Evolutionary conservation across 2,329 filamentous ascomycete species (phyloP).

Genomic region (Trichoderma afroharzianum): DNA sequence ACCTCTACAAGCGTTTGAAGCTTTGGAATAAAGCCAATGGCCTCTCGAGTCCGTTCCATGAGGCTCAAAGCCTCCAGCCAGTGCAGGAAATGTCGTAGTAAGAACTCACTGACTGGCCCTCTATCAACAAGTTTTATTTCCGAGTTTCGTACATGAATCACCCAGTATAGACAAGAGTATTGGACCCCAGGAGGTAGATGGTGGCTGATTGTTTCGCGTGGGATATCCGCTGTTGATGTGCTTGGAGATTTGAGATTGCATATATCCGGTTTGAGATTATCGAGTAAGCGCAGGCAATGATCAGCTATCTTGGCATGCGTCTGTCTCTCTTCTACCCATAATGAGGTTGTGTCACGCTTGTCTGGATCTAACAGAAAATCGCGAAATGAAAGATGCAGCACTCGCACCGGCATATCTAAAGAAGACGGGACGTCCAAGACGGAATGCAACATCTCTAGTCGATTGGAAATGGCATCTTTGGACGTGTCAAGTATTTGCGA

Average conservation of each 20-base stretch:
- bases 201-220: background rate
- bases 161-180: constrained; percentile 1
- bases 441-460: background rate
- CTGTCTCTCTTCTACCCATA: background rate
- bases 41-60: background rate
- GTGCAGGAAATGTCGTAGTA: background rate
- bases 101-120: background rate
- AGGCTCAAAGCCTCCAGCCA: background rate
- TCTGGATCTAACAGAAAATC: background rate
- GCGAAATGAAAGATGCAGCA: background rate
- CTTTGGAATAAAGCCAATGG: background rate
- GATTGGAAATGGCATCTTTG: background rate
- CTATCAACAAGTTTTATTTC: background rate
- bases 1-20: background rate
- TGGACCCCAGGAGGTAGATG: background rate
- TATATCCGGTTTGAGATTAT: background rate
- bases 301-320: background rate
- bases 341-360: background rate
- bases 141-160: background rate
- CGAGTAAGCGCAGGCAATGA: background rate
- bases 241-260: background rate
- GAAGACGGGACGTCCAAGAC: background rate
- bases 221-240: background rate
- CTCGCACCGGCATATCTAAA: background rate
- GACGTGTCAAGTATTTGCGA: background rate